A percentile compares a stretch with the other conserved stretches of the same genome.
Evolutionary conservation across 148 eudicot genomes (phyloP).

Genomic region (Linanthus parryae): DNA sequence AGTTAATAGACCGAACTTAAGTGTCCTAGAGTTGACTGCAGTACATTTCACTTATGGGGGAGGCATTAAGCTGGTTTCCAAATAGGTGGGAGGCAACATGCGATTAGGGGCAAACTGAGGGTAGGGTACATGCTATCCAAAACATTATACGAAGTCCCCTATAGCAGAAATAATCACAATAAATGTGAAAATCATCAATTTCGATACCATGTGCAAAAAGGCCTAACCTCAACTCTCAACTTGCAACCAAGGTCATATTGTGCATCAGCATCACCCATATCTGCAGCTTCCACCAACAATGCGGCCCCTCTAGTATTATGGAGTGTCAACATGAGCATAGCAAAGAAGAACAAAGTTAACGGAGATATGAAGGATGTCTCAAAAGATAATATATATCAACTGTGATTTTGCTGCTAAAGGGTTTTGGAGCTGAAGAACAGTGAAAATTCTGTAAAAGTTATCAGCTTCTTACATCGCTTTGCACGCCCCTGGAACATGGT

Average conservation of each 20-base stretch:
- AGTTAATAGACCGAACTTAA: too few species aligned
- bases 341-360: background rate
- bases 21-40: too few species aligned
- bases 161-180: too few species aligned
- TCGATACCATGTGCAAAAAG: background rate
- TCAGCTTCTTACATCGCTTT: constrained; percentile 59
- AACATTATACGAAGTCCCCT: too few species aligned
- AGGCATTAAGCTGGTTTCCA: too few species aligned
- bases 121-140: too few species aligned
- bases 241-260: constrained; percentile 68
- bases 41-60: too few species aligned
- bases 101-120: too few species aligned
- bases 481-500: constrained; percentile 87
- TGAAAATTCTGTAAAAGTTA: constrained; percentile 1
- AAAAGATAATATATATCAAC: too few species aligned
- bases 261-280: constrained; percentile 92
- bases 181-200: too few species aligned
- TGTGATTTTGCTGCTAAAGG: too few species aligned
- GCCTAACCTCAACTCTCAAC: constrained; percentile 70
- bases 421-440: background rate
- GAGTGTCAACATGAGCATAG: background rate
- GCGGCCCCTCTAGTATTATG: constrained; percentile 71
- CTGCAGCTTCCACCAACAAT: constrained; percentile 94
- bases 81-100: too few species aligned
- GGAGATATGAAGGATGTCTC: background rate